Evolutionary conservation across 176 grass and related monocot species (phyloP).

Genomic region (Eragrostis curvula): DNA sequence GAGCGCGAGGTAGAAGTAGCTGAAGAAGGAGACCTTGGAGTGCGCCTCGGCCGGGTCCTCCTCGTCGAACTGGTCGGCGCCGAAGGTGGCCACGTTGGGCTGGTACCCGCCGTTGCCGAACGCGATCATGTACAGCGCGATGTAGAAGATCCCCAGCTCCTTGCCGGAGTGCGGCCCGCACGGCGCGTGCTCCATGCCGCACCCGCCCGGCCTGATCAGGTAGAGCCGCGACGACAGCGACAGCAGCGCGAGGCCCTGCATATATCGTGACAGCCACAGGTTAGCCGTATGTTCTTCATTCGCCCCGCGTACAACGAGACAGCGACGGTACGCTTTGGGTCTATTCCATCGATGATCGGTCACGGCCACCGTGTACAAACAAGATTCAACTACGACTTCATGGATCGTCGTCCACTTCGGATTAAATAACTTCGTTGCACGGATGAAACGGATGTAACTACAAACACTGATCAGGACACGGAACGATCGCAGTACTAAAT

Average conservation of each 20-base stretch:
- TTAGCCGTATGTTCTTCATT: too few species aligned
- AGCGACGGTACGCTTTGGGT: background rate
- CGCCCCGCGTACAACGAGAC: background rate
- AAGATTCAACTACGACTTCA: background rate
- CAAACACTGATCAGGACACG: background rate
- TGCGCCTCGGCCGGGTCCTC: slow-evolving; percentile 64
- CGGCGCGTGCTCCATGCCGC: slow-evolving; percentile 54
- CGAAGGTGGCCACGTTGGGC: slow-evolving; percentile 89
- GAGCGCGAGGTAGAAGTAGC: slow-evolving; percentile 98
- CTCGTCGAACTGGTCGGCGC: slow-evolving; percentile 92
- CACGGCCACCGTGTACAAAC: background rate
- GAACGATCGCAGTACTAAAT: background rate
- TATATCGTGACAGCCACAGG: background rate
- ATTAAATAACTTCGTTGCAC: background rate
- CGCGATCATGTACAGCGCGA: slow-evolving; percentile 89
- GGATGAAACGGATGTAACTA: background rate
- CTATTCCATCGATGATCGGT: background rate
- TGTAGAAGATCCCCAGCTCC: slow-evolving; percentile 79
- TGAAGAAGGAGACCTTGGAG: slow-evolving; percentile 95
- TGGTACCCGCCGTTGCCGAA: slow-evolving; percentile 97
- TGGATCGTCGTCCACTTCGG: slow-evolving; percentile 24
- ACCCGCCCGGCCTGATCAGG: slow-evolving; percentile 64
- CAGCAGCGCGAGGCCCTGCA: slow-evolving; percentile 77
- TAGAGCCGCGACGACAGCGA: slow-evolving; percentile 69
- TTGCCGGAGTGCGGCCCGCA: slow-evolving; percentile 62